Evolutionary conservation across 1,284 basidiomycete species (phyloP).

Genomic region (Trichosporon sp.): DNA sequence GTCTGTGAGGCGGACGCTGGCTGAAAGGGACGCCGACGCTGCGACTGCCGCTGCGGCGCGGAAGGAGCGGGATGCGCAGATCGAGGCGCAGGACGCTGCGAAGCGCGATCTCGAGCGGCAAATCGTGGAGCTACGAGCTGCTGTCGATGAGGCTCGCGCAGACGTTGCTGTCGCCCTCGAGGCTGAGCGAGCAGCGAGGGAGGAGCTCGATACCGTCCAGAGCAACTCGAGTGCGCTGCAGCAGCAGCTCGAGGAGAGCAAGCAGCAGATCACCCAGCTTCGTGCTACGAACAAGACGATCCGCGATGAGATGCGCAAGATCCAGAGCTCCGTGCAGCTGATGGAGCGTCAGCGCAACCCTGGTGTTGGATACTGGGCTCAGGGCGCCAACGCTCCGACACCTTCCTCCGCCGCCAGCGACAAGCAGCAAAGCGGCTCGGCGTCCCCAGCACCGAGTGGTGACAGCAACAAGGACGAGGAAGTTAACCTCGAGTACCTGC

Average conservation of each 20-base stretch:
- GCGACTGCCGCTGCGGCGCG: slow-evolving; percentile 55
- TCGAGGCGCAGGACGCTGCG: slow-evolving; percentile 55
- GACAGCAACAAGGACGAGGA: slow-evolving; percentile 66
- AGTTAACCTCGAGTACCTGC: slow-evolving; percentile 87
- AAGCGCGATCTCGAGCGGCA: slow-evolving; percentile 56
- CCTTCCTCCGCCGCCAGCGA: not conserved
- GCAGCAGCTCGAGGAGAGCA: slow-evolving; percentile 46
- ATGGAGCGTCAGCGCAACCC: slow-evolving; percentile 82
- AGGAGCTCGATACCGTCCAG: slow-evolving; percentile 43
- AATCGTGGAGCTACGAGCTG: slow-evolving; percentile 41
- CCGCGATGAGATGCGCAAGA: slow-evolving; percentile 83
- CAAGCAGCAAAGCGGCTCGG: not conserved
- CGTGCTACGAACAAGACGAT: slow-evolving; percentile 66
- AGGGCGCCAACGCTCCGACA: not conserved
- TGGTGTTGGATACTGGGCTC: slow-evolving; percentile 84
- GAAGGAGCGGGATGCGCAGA: slow-evolving; percentile 58
- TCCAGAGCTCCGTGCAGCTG: slow-evolving; percentile 82
- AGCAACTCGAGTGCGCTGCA: slow-evolving; percentile 39
- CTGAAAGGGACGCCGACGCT: slow-evolving; percentile 52
- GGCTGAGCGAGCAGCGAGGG: slow-evolving; percentile 47
- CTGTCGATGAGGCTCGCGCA: slow-evolving; percentile 54
- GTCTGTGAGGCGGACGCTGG: slow-evolving; percentile 58
- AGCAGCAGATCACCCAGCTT: slow-evolving; percentile 29
- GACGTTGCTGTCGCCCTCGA: slow-evolving; percentile 43
- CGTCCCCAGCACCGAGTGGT: slow-evolving; percentile 8